Conservation (phyloP, 2,329 filamentous ascomycete genomes). For the Fusarium xyrophilum region DNA sequence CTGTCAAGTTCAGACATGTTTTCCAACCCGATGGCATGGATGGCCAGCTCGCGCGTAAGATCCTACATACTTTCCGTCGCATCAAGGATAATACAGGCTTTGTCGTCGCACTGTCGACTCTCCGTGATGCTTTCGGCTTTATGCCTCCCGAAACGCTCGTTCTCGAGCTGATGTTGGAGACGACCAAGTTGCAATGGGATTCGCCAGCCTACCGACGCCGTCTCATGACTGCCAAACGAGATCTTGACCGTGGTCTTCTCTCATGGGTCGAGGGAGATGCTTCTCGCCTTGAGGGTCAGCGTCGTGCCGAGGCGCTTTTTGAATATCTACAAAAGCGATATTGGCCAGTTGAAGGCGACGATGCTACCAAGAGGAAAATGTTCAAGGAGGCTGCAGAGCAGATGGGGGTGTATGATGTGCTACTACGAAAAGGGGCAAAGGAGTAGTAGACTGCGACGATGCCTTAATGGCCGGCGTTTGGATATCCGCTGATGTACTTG, state of each 20-base stretch:
- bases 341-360: conserved; percentile 42
- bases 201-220: conserved; percentile 50
- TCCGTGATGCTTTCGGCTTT: conserved; percentile 54
- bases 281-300: conserved; percentile 47
- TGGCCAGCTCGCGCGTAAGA: conserved; percentile 56
- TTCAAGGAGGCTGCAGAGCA: conserved; percentile 48
- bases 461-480: neutral
- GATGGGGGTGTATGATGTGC: conserved; percentile 53
- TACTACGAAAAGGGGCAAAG: conserved; percentile 37
- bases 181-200: conserved; percentile 54
- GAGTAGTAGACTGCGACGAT: conserved; percentile 17
- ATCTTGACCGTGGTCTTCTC: conserved; percentile 51
- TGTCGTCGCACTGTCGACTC: conserved; percentile 53
- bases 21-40: conserved; percentile 55
- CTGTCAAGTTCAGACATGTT: conserved; percentile 56
- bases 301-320: conserved; percentile 51
- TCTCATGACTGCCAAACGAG: conserved; percentile 52
- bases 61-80: conserved; percentile 59
- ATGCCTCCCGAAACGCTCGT: conserved; percentile 54
- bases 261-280: conserved; percentile 42
- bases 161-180: conserved; percentile 56
- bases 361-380: conserved; percentile 36
- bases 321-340: conserved; percentile 52
- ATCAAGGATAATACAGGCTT: conserved; percentile 54
- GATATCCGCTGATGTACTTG: conserved; percentile 6